These are phyloP conservation scores for Trichophyton rubrum DNA, from an alignment of 2,329 filamentous ascomycete genomes.

Conservation along the genomic window DNA sequence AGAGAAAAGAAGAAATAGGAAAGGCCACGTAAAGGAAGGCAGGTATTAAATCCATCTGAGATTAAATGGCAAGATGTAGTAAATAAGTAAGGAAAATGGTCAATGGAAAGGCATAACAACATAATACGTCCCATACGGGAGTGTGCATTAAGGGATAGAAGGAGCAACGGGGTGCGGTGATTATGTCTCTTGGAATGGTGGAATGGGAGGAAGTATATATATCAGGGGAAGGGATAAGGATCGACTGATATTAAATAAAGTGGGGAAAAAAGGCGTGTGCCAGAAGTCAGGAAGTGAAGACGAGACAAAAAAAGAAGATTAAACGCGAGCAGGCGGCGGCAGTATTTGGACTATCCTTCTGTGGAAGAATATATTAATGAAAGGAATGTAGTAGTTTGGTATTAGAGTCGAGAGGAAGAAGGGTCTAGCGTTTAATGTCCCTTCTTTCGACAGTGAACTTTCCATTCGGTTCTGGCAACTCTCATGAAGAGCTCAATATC, in stretches of 20 bases:
- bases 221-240: neutral
- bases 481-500: conserved; percentile 91
- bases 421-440: neutral
- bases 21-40: neutral
- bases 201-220: neutral
- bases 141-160: neutral
- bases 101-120: conserved; percentile 2
- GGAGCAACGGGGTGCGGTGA: neutral
- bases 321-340: neutral
- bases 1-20: neutral
- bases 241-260: neutral
- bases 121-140: neutral
- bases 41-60: neutral
- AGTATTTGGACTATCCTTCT: neutral
- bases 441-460: conserved; percentile 45
- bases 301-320: neutral
- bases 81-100: neutral
- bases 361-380: neutral
- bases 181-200: neutral
- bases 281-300: neutral
- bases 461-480: conserved; percentile 79
- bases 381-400: neutral
- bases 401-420: neutral
- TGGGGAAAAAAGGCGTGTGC: neutral
- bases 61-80: neutral